Evolutionary conservation across 2,329 filamentous ascomycete genomes (phyloP).

Genomic region (Alternaria triticina): DNA sequence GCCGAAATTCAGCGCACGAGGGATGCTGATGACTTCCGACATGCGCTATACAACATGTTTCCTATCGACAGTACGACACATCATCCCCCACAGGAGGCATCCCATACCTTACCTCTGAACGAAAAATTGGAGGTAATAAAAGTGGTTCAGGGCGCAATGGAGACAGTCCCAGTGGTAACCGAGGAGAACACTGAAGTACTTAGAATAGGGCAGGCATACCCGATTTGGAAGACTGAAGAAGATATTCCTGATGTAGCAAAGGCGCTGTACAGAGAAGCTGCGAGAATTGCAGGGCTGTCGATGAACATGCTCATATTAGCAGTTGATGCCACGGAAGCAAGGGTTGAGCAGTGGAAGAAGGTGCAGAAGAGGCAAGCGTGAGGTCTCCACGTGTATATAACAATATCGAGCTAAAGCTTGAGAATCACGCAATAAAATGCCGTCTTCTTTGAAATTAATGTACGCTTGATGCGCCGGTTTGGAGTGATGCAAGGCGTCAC

Average conservation of each 20-base stretch:
- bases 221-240: slow-evolving; percentile 54
- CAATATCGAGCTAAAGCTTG: not conserved
- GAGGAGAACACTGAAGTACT: slow-evolving; percentile 37
- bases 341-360: slow-evolving; percentile 33
- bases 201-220: slow-evolving; percentile 60
- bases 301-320: slow-evolving; percentile 58
- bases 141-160: slow-evolving; percentile 52
- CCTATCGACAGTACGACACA: slow-evolving; percentile 32
- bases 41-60: slow-evolving; percentile 52
- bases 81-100: not conserved
- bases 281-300: slow-evolving; percentile 58
- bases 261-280: slow-evolving; percentile 59
- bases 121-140: slow-evolving; percentile 47
- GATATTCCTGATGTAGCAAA: slow-evolving; percentile 56
- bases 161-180: slow-evolving; percentile 47
- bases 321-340: slow-evolving; percentile 57
- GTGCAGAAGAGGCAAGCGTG: slow-evolving; percentile 12
- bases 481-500: slow-evolving; percentile 1
- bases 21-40: slow-evolving; percentile 49
- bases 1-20: slow-evolving; percentile 43
- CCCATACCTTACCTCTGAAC: slow-evolving; percentile 37
- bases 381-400: not conserved
- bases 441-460: not conserved
- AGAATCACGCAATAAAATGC: not conserved
- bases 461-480: not conserved